Evolutionary conservation across 1,284 basidiomycete genomes (phyloP).

Genomic region (Leccinum pallidistipes): DNA sequence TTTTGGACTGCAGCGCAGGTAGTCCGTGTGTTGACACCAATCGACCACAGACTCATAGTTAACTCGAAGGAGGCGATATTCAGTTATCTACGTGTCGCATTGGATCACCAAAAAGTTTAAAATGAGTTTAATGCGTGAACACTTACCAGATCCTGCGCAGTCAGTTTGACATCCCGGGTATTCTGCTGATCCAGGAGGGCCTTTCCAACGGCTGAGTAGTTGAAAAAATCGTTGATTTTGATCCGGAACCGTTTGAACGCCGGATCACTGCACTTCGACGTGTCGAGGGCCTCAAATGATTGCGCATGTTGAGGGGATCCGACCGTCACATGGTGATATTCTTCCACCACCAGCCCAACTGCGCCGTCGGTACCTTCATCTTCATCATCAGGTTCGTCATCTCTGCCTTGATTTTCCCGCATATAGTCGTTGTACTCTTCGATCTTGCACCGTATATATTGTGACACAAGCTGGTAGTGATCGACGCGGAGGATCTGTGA

Average conservation of each 20-base stretch:
- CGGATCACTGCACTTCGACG: slow-evolving; percentile 3
- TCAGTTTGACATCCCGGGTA: too few species aligned
- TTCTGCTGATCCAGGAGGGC: too few species aligned
- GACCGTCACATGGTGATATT: not conserved
- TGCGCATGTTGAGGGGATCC: not conserved
- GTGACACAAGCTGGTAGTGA: slow-evolving; percentile 10
- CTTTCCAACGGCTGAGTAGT: not conserved
- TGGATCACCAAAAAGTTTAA: too few species aligned
- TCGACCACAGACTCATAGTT: slow-evolving; percentile 31
- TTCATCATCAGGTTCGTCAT: not conserved
- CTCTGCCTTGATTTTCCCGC: not conserved
- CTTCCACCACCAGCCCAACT: not conserved
- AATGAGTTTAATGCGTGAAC: too few species aligned
- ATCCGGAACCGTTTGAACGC: slow-evolving; percentile 24
- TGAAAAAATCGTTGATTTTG: slow-evolving; percentile 23
- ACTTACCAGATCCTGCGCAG: too few species aligned
- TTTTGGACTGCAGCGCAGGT: slow-evolving; percentile 26
- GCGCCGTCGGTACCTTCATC: not conserved
- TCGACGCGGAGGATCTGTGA: slow-evolving; percentile 27
- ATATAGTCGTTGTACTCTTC: not conserved
- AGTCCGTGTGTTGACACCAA: slow-evolving; percentile 25
- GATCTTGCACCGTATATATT: not conserved
- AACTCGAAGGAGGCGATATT: slow-evolving; percentile 23
- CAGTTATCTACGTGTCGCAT: not conserved
- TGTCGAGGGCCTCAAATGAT: slow-evolving; percentile 22